Conservation (phyloP, 169 alveolate genomes). For the Theileria equi region DNA sequence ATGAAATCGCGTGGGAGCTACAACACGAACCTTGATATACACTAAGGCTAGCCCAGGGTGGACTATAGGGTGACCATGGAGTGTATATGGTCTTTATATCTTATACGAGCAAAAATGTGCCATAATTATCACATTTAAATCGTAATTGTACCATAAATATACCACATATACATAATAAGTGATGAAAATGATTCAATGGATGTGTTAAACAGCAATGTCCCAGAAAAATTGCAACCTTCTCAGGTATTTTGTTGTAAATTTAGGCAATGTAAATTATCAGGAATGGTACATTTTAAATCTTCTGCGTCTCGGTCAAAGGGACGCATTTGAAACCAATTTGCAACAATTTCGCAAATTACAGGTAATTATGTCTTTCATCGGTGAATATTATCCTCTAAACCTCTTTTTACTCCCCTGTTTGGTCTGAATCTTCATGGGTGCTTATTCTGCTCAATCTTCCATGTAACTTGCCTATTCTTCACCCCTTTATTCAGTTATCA, state of each 20-base stretch:
- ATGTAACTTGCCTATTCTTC: not conserved
- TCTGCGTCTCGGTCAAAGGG: constrained; percentile 36
- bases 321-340: constrained; percentile 47
- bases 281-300: constrained; percentile 52
- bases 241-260: constrained; percentile 7
- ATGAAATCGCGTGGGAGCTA: too few relatives aligned
- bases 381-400: not conserved
- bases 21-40: too few relatives aligned
- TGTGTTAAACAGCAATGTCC: too few relatives aligned
- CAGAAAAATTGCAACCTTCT: too few relatives aligned
- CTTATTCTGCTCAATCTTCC: not conserved
- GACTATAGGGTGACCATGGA: too few relatives aligned
- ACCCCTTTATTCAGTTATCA: constrained; percentile 10
- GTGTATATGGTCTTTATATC: too few relatives aligned
- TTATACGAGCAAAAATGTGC: too few relatives aligned
- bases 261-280: constrained; percentile 3
- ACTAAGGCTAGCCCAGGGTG: too few relatives aligned
- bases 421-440: not conserved
- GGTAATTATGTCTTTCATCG: constrained; percentile 2
- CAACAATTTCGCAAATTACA: constrained; percentile 54
- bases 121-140: too few relatives aligned
- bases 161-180: too few relatives aligned
- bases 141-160: too few relatives aligned
- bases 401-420: not conserved
- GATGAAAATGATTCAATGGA: not conserved